These are phyloP conservation scores for Colletotrichum godetiae DNA, from an alignment of 2,329 filamentous ascomycete species.

Conservation along the genomic window DNA sequence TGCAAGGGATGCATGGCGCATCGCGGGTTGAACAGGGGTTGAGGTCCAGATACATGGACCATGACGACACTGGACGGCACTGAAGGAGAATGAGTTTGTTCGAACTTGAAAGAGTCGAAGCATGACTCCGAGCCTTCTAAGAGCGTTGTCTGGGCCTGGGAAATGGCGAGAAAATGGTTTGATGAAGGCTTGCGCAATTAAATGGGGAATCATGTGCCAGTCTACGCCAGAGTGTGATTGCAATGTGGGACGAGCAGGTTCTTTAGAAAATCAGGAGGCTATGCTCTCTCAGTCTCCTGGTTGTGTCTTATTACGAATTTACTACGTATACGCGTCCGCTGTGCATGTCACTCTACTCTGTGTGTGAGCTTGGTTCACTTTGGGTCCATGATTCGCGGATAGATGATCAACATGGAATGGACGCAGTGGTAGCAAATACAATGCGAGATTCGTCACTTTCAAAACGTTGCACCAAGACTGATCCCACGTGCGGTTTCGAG, in stretches of 20 bases:
- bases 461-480: background rate
- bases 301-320: background rate
- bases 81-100: background rate
- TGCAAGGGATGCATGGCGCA: background rate
- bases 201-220: background rate
- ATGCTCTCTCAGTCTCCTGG: background rate
- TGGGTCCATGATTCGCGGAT: background rate
- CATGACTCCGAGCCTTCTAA: background rate
- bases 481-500: background rate
- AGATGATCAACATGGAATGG: background rate
- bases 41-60: background rate
- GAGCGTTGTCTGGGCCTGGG: too few relatives aligned
- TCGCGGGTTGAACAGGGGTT: background rate
- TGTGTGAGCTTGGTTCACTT: background rate
- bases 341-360: background rate
- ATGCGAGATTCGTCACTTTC: background rate
- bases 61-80: slow-evolving; percentile 21
- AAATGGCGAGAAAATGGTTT: background rate
- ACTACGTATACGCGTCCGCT: background rate
- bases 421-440: background rate
- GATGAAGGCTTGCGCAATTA: background rate
- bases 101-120: background rate
- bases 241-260: background rate
- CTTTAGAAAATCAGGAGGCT: background rate
- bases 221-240: background rate